These are phyloP conservation scores for Tricholoma bakamatsutake DNA, from an alignment of 768 basidiomycete genomes.

Conservation along the genomic window DNA sequence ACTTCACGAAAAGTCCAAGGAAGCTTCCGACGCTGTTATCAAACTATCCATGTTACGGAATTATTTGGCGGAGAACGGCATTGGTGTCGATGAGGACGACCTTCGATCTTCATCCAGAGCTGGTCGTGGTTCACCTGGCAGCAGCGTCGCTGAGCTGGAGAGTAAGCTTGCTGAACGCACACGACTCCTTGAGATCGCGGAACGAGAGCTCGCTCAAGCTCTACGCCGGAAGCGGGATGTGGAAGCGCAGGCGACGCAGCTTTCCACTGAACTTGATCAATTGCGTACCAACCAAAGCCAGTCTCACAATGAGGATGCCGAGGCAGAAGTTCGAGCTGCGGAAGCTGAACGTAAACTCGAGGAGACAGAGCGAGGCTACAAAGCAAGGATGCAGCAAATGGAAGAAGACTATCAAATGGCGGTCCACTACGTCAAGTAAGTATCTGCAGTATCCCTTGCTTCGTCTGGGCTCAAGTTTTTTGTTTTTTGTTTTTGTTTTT, in stretches of 20 bases:
- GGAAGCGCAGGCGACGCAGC: conserved; percentile 59
- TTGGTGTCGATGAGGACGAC: conserved; percentile 72
- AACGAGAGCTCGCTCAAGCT: conserved; percentile 67
- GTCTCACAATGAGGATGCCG: conserved; percentile 21
- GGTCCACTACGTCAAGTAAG: conserved; percentile 95
- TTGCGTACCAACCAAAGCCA: conserved; percentile 57
- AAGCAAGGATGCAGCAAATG: conserved; percentile 77
- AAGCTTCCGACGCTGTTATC: conserved; percentile 62
- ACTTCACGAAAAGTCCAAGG: conserved; percentile 56
- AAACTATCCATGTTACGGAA: conserved; percentile 77
- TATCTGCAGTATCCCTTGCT: conserved; percentile 13
- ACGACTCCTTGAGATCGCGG: conserved; percentile 65
- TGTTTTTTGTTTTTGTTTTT: not conserved
- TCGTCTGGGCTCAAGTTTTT: conserved; percentile 6
- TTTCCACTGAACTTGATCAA: conserved; percentile 64
- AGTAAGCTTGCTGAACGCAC: conserved; percentile 66
- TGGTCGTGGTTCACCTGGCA: conserved; percentile 34
- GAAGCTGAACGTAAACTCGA: conserved; percentile 77
- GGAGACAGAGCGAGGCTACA: conserved; percentile 74
- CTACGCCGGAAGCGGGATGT: conserved; percentile 66
- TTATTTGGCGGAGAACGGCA: conserved; percentile 84
- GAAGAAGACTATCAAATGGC: conserved; percentile 96
- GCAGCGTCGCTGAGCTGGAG: conserved; percentile 67
- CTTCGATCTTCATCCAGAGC: conserved; percentile 37
- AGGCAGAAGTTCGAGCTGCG: conserved; percentile 35